phyloP scores from a whole-genome alignment of 805 yeast genomes.

The Yamadazyma tumulicola region DNA sequence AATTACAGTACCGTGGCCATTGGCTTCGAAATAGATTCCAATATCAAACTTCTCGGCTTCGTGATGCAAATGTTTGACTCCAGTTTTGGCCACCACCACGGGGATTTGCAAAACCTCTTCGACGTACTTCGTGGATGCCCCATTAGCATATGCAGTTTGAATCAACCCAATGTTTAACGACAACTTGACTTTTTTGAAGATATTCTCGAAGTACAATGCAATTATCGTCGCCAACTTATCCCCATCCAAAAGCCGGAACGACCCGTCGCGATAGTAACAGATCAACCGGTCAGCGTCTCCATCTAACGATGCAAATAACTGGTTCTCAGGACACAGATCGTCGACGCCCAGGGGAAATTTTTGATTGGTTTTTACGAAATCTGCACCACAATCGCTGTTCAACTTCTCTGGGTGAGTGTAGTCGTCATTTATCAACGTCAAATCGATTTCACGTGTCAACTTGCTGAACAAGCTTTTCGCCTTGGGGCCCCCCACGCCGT shows the following conservation, averaged over 20 bases:
- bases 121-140: slow-evolving; percentile 77
- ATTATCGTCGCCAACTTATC: slow-evolving; percentile 87
- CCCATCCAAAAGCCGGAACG: slow-evolving; percentile 74
- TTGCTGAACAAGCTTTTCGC: slow-evolving; percentile 44
- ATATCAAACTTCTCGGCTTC: slow-evolving; percentile 81
- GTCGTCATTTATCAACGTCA: slow-evolving; percentile 50
- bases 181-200: slow-evolving; percentile 47
- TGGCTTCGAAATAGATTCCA: slow-evolving; percentile 96
- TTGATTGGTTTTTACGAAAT: slow-evolving; percentile 89
- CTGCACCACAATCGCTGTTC: slow-evolving; percentile 90
- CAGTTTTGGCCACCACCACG: slow-evolving; percentile 88
- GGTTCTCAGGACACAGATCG: slow-evolving; percentile 34
- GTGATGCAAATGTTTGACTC: slow-evolving; percentile 95
- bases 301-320: slow-evolving; percentile 80
- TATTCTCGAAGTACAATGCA: slow-evolving; percentile 61
- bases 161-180: slow-evolving; percentile 68
- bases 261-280: slow-evolving; percentile 55
- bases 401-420: slow-evolving; percentile 53
- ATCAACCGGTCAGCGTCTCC: slow-evolving; percentile 97
- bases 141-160: slow-evolving; percentile 98
- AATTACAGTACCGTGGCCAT: slow-evolving; percentile 97
- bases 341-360: slow-evolving; percentile 60
- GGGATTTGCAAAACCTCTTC: slow-evolving; percentile 62
- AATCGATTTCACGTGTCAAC: slow-evolving; percentile 39
- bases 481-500: slow-evolving; percentile 94